A percentile compares a stretch with the other conserved stretches of the same genome.
These are phyloP conservation scores for Globisporangium iwayamae DNA, from an alignment of 352 stramenopile species.

Conservation along the genomic window DNA sequence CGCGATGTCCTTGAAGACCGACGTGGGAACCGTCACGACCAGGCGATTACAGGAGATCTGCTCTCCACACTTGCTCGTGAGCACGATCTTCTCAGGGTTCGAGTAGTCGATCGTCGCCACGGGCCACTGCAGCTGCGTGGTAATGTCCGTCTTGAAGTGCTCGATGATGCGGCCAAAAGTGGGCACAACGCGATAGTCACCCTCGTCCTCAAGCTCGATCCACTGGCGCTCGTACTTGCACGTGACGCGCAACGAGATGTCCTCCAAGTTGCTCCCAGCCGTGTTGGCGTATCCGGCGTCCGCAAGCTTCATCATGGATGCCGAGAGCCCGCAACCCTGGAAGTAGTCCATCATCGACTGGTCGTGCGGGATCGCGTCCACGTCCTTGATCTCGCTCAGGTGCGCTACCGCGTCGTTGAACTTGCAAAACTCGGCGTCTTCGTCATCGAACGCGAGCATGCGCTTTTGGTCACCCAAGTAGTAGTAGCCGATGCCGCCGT, in stretches of 20 bases:
- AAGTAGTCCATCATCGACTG: slow-evolving; percentile 85
- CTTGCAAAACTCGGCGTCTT: slow-evolving; percentile 64
- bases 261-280: slow-evolving; percentile 51
- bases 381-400: slow-evolving; percentile 62
- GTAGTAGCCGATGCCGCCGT: slow-evolving; percentile 83
- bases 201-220: slow-evolving; percentile 79
- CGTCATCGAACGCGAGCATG: slow-evolving; percentile 69
- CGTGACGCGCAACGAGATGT: slow-evolving; percentile 78
- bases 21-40: slow-evolving; percentile 75
- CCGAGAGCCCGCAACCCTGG: slow-evolving; percentile 42
- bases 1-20: slow-evolving; percentile 70
- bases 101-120: slow-evolving; percentile 63
- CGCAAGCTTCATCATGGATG: slow-evolving; percentile 81
- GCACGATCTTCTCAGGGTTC: slow-evolving; percentile 34
- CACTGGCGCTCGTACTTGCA: slow-evolving; percentile 83
- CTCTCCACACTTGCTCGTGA: slow-evolving; percentile 55
- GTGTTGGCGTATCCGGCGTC: slow-evolving; percentile 82
- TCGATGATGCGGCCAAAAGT: slow-evolving; percentile 71
- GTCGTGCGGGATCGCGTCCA: slow-evolving; percentile 50
- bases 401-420: slow-evolving; percentile 65
- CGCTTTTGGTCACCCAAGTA: slow-evolving; percentile 85
- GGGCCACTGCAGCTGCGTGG: slow-evolving; percentile 48
- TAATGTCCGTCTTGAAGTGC: slow-evolving; percentile 45
- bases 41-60: slow-evolving; percentile 53
- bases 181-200: slow-evolving; percentile 69